A percentile compares a stretch with the other conserved stretches of the same genome.
Conservation (phyloP, 306 rosid genomes). For the Cicer chorassanicum region DNA sequence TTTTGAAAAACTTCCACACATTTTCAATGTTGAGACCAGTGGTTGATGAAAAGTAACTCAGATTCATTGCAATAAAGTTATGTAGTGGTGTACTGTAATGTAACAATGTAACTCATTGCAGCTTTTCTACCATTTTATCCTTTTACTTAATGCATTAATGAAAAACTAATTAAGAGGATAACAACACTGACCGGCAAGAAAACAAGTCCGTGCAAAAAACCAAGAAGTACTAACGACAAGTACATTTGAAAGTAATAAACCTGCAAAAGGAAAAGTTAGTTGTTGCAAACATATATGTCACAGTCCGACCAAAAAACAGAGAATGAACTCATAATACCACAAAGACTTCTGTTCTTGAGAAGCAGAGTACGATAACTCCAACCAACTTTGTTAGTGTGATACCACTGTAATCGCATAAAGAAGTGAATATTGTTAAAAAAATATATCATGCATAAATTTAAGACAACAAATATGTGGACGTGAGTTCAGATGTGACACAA, state of each 20-base stretch:
- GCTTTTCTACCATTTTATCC: conserved; percentile 9
- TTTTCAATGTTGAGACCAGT: too few species aligned
- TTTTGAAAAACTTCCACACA: too few species aligned
- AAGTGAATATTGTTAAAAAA: conserved; percentile 26
- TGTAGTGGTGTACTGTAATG: background rate
- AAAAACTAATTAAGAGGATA: conserved; percentile 10
- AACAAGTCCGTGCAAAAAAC: conserved; percentile 95
- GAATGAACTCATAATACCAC: conserved; percentile 68
- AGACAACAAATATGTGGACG: conserved; percentile 23
- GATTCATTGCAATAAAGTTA: too few species aligned
- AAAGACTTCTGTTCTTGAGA: conserved; percentile 96
- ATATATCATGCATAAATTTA: conserved; percentile 21
- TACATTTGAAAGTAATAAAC: conserved; percentile 97
- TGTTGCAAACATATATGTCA: conserved; percentile 1
- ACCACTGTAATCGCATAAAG: conserved; percentile 66
- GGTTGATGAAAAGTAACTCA: too few species aligned
- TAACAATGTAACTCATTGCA: background rate
- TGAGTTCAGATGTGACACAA: conserved; percentile 27
- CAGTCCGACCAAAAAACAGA: conserved; percentile 1
- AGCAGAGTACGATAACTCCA: conserved; percentile 93
- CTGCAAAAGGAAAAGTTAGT: conserved; percentile 55
- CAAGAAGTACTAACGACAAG: conserved; percentile 89
- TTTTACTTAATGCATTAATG: conserved; percentile 13
- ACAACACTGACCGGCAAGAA: conserved; percentile 82
- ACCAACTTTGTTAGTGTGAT: conserved; percentile 94